Base-by-base conservation (phyloP, 2,329 filamentous ascomycete species). In the Gnomoniopsis sp. region DNA sequence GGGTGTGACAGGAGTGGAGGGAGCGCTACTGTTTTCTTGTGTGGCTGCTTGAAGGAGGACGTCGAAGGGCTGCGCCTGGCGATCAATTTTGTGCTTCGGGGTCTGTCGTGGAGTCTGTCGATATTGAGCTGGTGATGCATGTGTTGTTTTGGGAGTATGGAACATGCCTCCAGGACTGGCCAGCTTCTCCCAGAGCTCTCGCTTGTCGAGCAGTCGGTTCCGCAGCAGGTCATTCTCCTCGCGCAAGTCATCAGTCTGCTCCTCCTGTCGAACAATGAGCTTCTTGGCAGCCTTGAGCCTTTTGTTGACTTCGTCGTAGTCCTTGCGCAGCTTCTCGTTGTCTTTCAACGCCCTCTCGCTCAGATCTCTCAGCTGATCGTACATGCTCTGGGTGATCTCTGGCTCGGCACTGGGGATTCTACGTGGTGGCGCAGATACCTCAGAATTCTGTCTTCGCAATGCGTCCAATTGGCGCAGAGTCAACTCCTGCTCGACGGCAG, bases 401-500 rank as follows among this genome's bases (percentile, higher is more conserved):
- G 80, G 77, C 21, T 76, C 78, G 7, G 75, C 74, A 64, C 75
- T 80, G 58, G 82, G 74, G 60, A 86, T 81, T 22, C 77, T 78
- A 49, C 79, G 78, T 17, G 33, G 43, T 14, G 38, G 59, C 0
- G 54, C 19, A 6, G 59, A 57, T 14, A 43, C 49, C 19, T 56
- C 56, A 7, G 38, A n/a, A 23, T 53, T 55, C 61, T 88, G 85
- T 53, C 83, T 83, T 61, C 92, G 88, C 30, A 97, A 77, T 14
- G 93, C 90, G 62, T 96, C 90, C 21, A 96, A 88, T 73, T 97
- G 92, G 22, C 89, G 84, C 62, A 91, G 85, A n/a, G 88, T 89
- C 84, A 97, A 93, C 64, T 95, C 90, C 67, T 96, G 89, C 73
- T 97, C 93, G 6, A 97, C 93, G 38, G 88, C 89, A 65, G 93